Percentiles rank a stretch among this genome's conserved stretches.
phyloP scores from a whole-genome alignment of 2,329 filamentous ascomycete species.

The Dactylonectria macrodidyma region DNA sequence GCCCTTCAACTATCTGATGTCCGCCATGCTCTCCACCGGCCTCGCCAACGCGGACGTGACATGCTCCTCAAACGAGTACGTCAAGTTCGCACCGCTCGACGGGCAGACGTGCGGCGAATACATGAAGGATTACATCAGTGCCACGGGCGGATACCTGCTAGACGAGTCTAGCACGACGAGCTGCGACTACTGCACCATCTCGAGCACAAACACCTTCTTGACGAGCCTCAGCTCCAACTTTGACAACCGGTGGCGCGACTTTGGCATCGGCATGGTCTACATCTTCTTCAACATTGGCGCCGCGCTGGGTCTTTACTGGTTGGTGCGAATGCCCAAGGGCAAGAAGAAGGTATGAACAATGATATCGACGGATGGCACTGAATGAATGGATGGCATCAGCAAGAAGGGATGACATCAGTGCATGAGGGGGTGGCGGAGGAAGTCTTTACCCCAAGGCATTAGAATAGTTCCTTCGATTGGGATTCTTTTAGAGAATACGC shows the following conservation, averaged over 20 bases:
- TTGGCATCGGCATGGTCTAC: constrained; percentile 69
- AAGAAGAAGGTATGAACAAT: constrained; percentile 40
- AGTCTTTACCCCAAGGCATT: background rate
- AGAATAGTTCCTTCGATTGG: background rate
- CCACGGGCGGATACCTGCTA: constrained; percentile 63
- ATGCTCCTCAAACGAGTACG: constrained; percentile 76
- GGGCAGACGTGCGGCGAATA: constrained; percentile 70
- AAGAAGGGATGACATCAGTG: background rate
- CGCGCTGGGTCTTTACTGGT: constrained; percentile 67
- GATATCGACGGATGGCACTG: background rate
- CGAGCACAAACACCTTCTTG: constrained; percentile 59
- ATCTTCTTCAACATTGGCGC: constrained; percentile 67
- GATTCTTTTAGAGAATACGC: background rate
- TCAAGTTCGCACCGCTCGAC: constrained; percentile 72
- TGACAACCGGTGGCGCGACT: constrained; percentile 70
- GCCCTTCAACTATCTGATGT: constrained; percentile 61
- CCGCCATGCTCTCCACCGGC: constrained; percentile 46
- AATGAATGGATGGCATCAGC: background rate
- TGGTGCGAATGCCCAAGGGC: constrained; percentile 59
- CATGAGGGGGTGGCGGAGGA: too few species aligned
- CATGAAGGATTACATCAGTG: constrained; percentile 61
- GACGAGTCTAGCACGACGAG: constrained; percentile 66
- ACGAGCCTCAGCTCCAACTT: constrained; percentile 60
- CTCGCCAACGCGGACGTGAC: constrained; percentile 46
- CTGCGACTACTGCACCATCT: constrained; percentile 64